These are phyloP conservation scores for Stylonectria norvegica DNA, from an alignment of 2,329 filamentous ascomycete genomes.

Conservation along the genomic window DNA sequence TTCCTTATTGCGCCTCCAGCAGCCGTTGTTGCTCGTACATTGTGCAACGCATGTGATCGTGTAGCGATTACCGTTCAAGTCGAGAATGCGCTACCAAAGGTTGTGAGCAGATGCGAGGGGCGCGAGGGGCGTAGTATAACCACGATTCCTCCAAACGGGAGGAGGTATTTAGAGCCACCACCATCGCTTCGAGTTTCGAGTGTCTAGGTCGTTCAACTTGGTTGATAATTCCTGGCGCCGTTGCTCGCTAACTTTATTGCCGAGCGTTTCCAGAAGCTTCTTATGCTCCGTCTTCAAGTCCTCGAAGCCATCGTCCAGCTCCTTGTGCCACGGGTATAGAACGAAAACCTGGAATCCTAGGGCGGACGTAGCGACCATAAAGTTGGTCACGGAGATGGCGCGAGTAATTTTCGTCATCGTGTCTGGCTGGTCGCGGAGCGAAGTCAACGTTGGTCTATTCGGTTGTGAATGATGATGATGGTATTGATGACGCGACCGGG, in stretches of 20 bases:
- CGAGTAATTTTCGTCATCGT: constrained; percentile 24
- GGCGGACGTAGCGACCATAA: constrained; percentile 61
- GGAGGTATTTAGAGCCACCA: constrained; percentile 11
- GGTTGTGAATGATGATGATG: no score
- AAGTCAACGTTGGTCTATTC: no score
- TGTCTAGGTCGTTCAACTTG: constrained; percentile 12
- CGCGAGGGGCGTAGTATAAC: background rate
- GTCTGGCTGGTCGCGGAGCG: no score
- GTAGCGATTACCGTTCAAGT: no score
- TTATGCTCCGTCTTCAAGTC: constrained; percentile 26
- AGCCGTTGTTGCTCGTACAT: no score
- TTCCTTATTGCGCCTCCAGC: no score
- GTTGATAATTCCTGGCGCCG: constrained; percentile 3
- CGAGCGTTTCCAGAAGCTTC: constrained; percentile 27
- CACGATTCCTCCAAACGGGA: no score
- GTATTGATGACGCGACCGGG: no score
- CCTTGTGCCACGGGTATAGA: constrained; percentile 67
- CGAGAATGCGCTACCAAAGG: background rate
- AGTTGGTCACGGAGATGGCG: constrained; percentile 42
- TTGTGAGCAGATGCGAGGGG: background rate
- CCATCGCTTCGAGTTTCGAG: constrained; percentile 11
- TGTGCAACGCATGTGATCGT: no score
- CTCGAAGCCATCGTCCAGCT: constrained; percentile 58
- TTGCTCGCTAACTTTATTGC: constrained; percentile 18
- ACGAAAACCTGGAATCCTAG: constrained; percentile 67